Percentiles rank a stretch among this genome's conserved stretches.
These are phyloP conservation scores for Colletotrichum sp. DNA, from an alignment of 2,329 filamentous ascomycete species.

Conservation along the genomic window DNA sequence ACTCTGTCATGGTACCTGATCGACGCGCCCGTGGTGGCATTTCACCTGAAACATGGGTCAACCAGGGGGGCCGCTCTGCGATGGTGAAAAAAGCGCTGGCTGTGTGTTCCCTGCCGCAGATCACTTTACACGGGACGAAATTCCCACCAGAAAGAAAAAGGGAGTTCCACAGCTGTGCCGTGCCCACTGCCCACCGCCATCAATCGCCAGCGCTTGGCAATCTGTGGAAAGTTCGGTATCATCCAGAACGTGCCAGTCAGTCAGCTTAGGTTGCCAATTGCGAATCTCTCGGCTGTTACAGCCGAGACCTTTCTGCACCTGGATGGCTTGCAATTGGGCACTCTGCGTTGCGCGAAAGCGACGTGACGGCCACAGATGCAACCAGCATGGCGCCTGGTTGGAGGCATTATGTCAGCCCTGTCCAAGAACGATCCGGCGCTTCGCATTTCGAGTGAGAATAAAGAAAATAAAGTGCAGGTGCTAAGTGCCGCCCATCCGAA, in stretches of 20 bases:
- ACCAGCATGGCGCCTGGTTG: not conserved
- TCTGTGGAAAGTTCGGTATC: not conserved
- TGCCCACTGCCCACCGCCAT: not conserved
- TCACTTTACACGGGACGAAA: slow-evolving; percentile 16
- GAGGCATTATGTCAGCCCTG: not conserved
- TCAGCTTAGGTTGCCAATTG: not conserved
- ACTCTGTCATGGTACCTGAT: slow-evolving; percentile 11
- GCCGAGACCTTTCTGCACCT: not conserved
- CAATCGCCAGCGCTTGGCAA: not conserved
- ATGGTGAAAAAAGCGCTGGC: not conserved
- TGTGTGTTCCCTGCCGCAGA: not conserved
- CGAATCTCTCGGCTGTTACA: not conserved
- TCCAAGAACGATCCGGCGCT: not conserved
- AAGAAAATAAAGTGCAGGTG: not conserved
- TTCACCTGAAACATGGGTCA: slow-evolving; percentile 17
- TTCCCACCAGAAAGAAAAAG: not conserved
- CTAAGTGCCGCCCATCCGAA: not conserved
- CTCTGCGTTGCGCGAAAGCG: not conserved
- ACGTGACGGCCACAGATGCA: not conserved
- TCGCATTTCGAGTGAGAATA: not conserved
- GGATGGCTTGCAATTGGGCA: not conserved
- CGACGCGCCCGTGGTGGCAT: slow-evolving; percentile 9
- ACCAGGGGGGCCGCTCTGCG: not conserved
- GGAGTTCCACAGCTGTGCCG: not conserved
- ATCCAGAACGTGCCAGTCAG: not conserved